Percentiles rank a stretch among this genome's conserved stretches.
These are phyloP conservation scores for Dendrostoma leiphaemia DNA, from an alignment of 2,329 filamentous ascomycete species.

Conservation along the genomic window DNA sequence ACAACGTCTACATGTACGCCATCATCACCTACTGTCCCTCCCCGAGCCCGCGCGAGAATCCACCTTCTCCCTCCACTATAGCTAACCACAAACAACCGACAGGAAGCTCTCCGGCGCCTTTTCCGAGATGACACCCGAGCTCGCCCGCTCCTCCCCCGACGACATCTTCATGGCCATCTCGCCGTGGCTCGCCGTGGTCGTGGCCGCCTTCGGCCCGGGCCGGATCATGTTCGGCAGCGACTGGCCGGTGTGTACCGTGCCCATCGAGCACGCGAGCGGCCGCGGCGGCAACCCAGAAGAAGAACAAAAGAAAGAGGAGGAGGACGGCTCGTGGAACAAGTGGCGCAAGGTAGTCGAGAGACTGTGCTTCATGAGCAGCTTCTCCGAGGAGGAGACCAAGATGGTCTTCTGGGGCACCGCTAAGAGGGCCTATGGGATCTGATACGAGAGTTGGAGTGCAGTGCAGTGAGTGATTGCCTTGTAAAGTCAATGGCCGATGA, in stretches of 20 bases:
- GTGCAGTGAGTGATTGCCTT: not conserved
- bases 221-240: slow-evolving; percentile 89
- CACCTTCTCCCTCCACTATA: not conserved
- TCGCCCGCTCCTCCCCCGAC: slow-evolving; percentile 46
- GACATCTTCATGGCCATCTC: slow-evolving; percentile 62
- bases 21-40: slow-evolving; percentile 38
- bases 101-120: slow-evolving; percentile 58
- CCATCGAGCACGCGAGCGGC: slow-evolving; percentile 39
- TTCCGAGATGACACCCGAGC: slow-evolving; percentile 66
- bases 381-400: slow-evolving; percentile 60
- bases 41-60: too few relatives aligned
- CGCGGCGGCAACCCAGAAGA: slow-evolving; percentile 26
- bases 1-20: slow-evolving; percentile 83
- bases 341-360: slow-evolving; percentile 72
- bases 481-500: too few relatives aligned
- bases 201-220: slow-evolving; percentile 68
- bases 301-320: too few relatives aligned
- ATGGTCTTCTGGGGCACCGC: slow-evolving; percentile 74
- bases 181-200: slow-evolving; percentile 70
- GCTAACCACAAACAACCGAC: not conserved
- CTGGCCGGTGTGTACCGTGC: slow-evolving; percentile 85
- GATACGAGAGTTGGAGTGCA: not conserved
- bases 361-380: slow-evolving; percentile 61
- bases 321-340: slow-evolving; percentile 65
- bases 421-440: slow-evolving; percentile 61